phyloP scores from a whole-genome alignment of 1,139 yeast genomes.

The Magnusiomyces ingens region DNA sequence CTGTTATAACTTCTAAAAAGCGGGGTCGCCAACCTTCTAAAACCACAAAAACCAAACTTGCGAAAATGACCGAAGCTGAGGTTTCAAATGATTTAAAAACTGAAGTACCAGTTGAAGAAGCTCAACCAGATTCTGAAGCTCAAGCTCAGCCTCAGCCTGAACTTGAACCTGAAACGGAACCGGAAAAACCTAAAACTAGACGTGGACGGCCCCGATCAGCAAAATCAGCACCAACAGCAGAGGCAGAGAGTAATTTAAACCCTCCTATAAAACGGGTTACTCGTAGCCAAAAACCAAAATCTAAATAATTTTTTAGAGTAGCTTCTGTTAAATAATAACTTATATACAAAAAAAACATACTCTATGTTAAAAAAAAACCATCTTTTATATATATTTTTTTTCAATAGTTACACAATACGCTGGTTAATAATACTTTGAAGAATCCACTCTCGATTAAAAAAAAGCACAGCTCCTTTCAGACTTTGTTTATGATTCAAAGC shows the following conservation, averaged over 20 bases:
- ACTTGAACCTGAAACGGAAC: neutral
- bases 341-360: neutral
- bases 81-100: neutral
- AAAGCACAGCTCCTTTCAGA: conserved; percentile 16
- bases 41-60: neutral
- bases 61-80: neutral
- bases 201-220: neutral
- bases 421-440: conserved; percentile 31
- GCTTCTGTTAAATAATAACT: conserved; percentile 1
- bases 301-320: neutral
- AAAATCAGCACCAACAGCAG: neutral
- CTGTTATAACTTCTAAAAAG: neutral
- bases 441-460: conserved; percentile 30
- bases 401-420: conserved; percentile 22
- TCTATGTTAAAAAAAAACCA: neutral
- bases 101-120: neutral
- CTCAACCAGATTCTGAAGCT: neutral
- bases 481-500: conserved; percentile 14
- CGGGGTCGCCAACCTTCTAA: neutral
- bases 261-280: neutral
- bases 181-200: neutral
- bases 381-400: neutral
- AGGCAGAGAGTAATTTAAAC: neutral
- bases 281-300: neutral
- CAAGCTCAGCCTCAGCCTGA: neutral